phyloP scores from a whole-genome alignment of 306 rosid genomes.

The Citrullus mucosospermus region DNA sequence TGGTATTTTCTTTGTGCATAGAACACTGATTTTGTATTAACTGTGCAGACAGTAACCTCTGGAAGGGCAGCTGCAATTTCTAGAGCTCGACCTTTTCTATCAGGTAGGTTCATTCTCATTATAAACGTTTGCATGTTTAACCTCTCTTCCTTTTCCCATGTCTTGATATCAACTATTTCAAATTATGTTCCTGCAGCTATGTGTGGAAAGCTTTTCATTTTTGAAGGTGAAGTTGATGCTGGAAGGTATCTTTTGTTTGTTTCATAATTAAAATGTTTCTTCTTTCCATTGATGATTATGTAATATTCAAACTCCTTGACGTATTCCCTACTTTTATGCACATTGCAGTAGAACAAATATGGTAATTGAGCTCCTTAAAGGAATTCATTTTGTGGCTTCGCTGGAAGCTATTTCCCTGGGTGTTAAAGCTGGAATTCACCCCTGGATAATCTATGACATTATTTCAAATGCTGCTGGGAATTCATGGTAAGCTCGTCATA shows the following conservation, averaged over 20 bases:
- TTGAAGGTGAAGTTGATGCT: slow-evolving; percentile 82
- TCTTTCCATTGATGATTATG: neutral
- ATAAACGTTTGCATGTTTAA: neutral
- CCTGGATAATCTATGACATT: slow-evolving; percentile 71
- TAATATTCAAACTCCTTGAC: neutral
- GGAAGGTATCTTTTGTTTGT: slow-evolving; percentile 55
- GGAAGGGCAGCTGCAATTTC: slow-evolving; percentile 65
- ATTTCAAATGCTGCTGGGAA: slow-evolving; percentile 95
- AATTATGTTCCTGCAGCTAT: slow-evolving; percentile 48
- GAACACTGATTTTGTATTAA: slow-evolving; percentile 8
- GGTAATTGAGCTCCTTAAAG: slow-evolving; percentile 68
- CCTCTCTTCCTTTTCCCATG: neutral
- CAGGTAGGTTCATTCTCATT: slow-evolving; percentile 34
- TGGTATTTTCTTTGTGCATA: neutral
- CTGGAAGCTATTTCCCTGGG: slow-evolving; percentile 91
- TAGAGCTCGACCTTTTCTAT: slow-evolving; percentile 57
- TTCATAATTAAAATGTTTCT: neutral
- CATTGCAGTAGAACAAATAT: slow-evolving; percentile 51
- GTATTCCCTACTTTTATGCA: neutral
- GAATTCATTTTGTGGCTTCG: slow-evolving; percentile 73
- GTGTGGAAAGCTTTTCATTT: slow-evolving; percentile 70
- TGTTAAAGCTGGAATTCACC: slow-evolving; percentile 72
- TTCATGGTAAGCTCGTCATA: slow-evolving; percentile 53
- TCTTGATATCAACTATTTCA: neutral
- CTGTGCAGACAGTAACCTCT: slow-evolving; percentile 51